Evolutionary conservation across 495 filamentous ascomycete genomes (phyloP), one percentile per base, ranked within the genome.

Genomic region (Pyronema omphalodes): DNA sequence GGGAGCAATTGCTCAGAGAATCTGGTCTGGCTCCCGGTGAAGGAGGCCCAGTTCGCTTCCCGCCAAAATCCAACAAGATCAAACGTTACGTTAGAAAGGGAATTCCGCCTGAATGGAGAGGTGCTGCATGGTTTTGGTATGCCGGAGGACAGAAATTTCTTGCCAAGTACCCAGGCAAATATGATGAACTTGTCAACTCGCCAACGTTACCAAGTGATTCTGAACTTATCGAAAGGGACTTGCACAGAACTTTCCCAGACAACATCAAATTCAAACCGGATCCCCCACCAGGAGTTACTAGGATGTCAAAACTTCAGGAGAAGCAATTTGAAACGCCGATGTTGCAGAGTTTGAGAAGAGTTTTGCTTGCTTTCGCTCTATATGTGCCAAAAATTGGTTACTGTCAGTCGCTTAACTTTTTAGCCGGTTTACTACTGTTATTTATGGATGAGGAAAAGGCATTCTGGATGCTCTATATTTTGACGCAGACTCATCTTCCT

Each of bases 81-180:
- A 94, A 93, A 69, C 76, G 87, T 9, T 94, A 85, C 62, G 76
- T 94, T 33, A 80, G 89, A 36, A 98, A 98, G 67, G 91, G 91
- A n/a, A 87, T 95, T 19, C 91, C 91, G 1, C 82, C 88, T 0
- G 86, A 93, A 54, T 88, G 85, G 77, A 76, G 91, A 60, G 91
- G 91, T 9, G 81, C 83, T 5, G 89, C 91, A 34, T 98, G 91
- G 91, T 98, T 94, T 61, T 96, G 81, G 68, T 98, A 95, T 66
- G 88, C 87, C n/a, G 87, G 86, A 9, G 91, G 91, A 6, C 84
- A 84, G 29, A 76, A 79, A 40, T 78, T 81, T 57, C 61, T 95
- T 53, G 75, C 76, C 52, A 80, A 84, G 52, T 74, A 93, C 62
- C 69, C 72, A 8, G 84, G 84, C 3, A 66, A 86, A 9, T 98